Conservation (phyloP, 2,329 filamentous ascomycete genomes). For the Colletotrichum melonis region DNA sequence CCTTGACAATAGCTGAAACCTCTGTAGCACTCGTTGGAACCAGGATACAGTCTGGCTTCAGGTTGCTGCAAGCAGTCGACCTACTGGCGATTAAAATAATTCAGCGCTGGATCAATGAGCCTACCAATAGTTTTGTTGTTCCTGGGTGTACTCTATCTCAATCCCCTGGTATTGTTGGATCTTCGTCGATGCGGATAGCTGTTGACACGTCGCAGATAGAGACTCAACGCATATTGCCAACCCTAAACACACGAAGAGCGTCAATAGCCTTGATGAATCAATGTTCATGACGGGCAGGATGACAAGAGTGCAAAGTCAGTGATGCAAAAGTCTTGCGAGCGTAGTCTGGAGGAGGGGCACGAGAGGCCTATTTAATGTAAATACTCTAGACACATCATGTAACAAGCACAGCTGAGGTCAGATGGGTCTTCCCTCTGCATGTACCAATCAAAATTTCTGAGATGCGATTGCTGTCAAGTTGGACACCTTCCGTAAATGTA, state of each 20-base stretch:
- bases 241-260: background rate
- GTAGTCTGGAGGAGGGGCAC: too few relatives aligned
- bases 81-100: constrained; percentile 32
- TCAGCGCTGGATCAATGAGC: background rate
- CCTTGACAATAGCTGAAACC: constrained; percentile 62
- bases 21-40: constrained; percentile 60
- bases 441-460: too few relatives aligned
- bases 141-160: background rate
- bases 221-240: background rate
- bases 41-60: constrained; percentile 60
- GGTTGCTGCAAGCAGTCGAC: constrained; percentile 55
- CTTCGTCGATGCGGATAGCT: background rate
- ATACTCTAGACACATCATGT: too few relatives aligned
- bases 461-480: too few relatives aligned
- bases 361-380: too few relatives aligned
- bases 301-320: too few relatives aligned
- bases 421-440: too few relatives aligned
- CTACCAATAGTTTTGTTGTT: constrained; percentile 13
- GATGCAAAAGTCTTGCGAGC: too few relatives aligned
- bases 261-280: too few relatives aligned
- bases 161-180: constrained; percentile 1
- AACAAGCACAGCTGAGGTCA: too few relatives aligned
- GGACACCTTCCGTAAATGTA: too few relatives aligned
- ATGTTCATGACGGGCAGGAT: too few relatives aligned
- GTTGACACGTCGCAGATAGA: constrained; percentile 4